Percentiles rank a stretch among this genome's conserved stretches.
These are phyloP conservation scores for Pseudogymnoascus verrucosus DNA, from an alignment of 2,329 filamentous ascomycete species.

Conservation along the genomic window DNA sequence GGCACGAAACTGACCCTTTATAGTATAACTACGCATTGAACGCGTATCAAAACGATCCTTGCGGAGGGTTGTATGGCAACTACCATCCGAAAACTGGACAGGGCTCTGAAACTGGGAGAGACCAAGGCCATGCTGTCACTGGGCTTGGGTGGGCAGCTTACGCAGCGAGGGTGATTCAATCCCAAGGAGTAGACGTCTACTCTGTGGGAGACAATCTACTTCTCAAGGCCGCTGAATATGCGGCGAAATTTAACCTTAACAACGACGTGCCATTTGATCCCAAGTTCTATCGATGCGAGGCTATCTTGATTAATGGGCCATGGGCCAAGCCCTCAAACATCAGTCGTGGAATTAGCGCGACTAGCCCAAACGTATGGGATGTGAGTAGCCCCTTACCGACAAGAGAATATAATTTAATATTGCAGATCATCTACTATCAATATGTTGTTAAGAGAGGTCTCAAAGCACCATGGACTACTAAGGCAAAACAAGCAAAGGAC, in stretches of 20 bases:
- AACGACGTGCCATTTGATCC: slow-evolving; percentile 30
- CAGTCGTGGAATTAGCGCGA: slow-evolving; percentile 19
- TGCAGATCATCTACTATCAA: slow-evolving; percentile 28
- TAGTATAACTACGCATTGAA: slow-evolving; percentile 35
- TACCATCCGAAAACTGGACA: slow-evolving; percentile 30
- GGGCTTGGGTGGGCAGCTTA: slow-evolving; percentile 30
- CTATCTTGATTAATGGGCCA: slow-evolving; percentile 32
- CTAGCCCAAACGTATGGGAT: slow-evolving; percentile 14
- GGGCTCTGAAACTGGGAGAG: slow-evolving; percentile 30
- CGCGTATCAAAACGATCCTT: slow-evolving; percentile 30
- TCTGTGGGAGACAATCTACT: slow-evolving; percentile 27
- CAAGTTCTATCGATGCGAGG: slow-evolving; percentile 32
- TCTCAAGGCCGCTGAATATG: slow-evolving; percentile 31
- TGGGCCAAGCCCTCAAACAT: slow-evolving; percentile 28
- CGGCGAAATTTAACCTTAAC: slow-evolving; percentile 33
- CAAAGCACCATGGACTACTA: slow-evolving; percentile 16
- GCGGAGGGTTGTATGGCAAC: slow-evolving; percentile 28
- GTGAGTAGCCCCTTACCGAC: slow-evolving; percentile 12
- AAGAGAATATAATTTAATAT: slow-evolving; percentile 8
- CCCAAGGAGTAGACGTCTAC: slow-evolving; percentile 32
- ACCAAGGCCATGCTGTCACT: slow-evolving; percentile 29
- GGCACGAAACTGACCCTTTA: not conserved
- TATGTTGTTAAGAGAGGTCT: slow-evolving; percentile 24
- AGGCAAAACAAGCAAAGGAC: slow-evolving; percentile 15
- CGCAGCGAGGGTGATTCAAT: slow-evolving; percentile 28